These are phyloP conservation scores for Entamoeba moshkovskii DNA, from an alignment of 208 protist genomes.

Conservation along the genomic window DNA sequence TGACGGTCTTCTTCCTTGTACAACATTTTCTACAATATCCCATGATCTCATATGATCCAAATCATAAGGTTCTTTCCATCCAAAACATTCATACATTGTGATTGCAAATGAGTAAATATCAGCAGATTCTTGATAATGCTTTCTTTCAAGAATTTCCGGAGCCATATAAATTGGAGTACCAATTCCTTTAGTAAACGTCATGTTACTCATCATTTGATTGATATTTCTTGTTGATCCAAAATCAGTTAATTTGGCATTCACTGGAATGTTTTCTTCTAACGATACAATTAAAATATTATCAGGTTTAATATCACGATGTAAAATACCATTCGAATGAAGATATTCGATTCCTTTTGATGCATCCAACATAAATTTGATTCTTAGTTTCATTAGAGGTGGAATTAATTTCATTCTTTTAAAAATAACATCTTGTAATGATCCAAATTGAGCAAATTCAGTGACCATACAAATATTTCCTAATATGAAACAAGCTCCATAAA, in stretches of 20 bases:
- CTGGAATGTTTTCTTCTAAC: background rate
- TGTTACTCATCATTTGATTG: background rate
- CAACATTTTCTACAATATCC: background rate
- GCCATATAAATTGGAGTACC: slow-evolving; percentile 33
- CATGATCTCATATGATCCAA: background rate
- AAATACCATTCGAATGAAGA: background rate
- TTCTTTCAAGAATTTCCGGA: slow-evolving; percentile 33
- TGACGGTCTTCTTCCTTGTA: background rate
- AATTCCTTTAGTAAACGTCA: background rate
- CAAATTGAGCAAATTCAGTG: background rate
- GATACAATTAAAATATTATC: background rate
- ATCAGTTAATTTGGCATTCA: background rate
- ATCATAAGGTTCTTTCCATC: slow-evolving; percentile 20
- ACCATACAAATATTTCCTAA: background rate
- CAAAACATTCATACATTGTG: slow-evolving; percentile 40
- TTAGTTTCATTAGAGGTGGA: background rate
- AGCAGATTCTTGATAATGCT: slow-evolving; percentile 35
- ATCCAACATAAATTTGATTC: background rate
- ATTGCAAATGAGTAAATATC: slow-evolving; percentile 48
- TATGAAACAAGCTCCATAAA: background rate
- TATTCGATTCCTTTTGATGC: background rate
- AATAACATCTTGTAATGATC: background rate
- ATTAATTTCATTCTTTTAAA: background rate
- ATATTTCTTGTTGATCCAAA: background rate
- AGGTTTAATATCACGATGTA: background rate